Evolutionary conservation across 2,329 filamentous ascomycete species (phyloP).

Genomic region (Rhynchosporium graminicola): DNA sequence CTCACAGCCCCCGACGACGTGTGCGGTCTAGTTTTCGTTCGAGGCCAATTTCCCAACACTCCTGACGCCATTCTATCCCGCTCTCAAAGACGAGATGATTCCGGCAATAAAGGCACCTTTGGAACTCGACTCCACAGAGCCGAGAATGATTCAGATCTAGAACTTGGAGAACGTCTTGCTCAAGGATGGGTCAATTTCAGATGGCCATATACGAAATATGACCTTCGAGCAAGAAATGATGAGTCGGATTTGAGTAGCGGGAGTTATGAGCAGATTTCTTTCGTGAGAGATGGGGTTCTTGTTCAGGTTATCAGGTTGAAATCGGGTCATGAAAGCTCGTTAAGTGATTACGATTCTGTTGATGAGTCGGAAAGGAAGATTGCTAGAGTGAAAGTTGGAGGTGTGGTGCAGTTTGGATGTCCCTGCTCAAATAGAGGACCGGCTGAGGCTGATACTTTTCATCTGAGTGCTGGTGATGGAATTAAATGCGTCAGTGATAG

Average conservation of each 20-base stretch:
- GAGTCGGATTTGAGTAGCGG: conserved; percentile 17
- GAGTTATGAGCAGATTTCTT: conserved; percentile 27
- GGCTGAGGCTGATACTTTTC: conserved; percentile 21
- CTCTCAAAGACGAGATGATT: conserved; percentile 26
- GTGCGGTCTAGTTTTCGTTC: conserved; percentile 28
- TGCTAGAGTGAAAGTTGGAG: conserved; percentile 21
- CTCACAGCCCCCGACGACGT: conserved; percentile 28
- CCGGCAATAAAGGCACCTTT: conserved; percentile 28
- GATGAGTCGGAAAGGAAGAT: conserved; percentile 18
- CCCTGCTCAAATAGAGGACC: conserved; percentile 27
- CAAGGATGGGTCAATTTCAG: conserved; percentile 31
- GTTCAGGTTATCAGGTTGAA: conserved; percentile 28
- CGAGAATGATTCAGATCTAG: conserved; percentile 17
- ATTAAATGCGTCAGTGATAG: conserved; percentile 23
- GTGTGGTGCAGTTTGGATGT: conserved; percentile 29
- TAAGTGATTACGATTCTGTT: conserved; percentile 24
- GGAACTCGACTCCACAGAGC: conserved; percentile 21
- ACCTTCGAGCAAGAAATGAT: conserved; percentile 19
- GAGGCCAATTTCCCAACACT: conserved; percentile 27
- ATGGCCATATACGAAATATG: conserved; percentile 31
- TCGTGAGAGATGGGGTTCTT: conserved; percentile 25
- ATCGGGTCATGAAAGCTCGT: conserved; percentile 25
- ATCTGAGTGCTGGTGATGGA: conserved; percentile 9
- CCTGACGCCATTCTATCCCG: conserved; percentile 29
- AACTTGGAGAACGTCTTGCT: conserved; percentile 24